These are phyloP conservation scores for Oxytropis ochrocephala DNA, from an alignment of 306 rosid species.

Conservation along the genomic window DNA sequence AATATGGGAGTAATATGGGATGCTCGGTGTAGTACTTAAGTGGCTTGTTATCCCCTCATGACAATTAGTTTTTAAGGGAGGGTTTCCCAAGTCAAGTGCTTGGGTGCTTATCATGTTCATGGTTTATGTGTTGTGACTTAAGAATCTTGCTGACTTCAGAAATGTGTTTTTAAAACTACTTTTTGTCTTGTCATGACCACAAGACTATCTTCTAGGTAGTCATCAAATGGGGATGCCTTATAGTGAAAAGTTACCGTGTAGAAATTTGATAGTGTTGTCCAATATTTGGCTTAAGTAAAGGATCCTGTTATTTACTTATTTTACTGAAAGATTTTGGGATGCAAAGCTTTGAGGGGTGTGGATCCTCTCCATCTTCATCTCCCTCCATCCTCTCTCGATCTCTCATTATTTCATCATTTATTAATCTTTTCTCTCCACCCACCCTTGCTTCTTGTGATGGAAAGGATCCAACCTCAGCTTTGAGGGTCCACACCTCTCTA, in stretches of 20 bases:
- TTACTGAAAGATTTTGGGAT: neutral
- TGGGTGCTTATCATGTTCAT: neutral
- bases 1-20: no score
- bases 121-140: neutral
- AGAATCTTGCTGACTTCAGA: neutral
- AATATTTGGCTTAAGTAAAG: neutral
- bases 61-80: no score
- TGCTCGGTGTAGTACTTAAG: no score
- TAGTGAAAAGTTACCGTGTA: neutral
- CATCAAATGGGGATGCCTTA: constrained; percentile 2
- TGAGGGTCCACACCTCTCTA: neutral
- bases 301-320: neutral
- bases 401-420: no score
- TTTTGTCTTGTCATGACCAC: constrained; percentile 2
- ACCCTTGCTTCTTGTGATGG: no score
- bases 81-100: no score
- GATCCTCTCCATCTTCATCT: no score
- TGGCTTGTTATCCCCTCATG: no score
- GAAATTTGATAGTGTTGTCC: neutral
- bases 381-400: no score
- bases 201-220: constrained; percentile 1
- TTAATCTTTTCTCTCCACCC: no score
- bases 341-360: no score
- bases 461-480: no score
- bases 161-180: neutral